phyloP scores from a whole-genome alignment of 2,329 filamentous ascomycete species.

The Camptophora hylomeconis region DNA sequence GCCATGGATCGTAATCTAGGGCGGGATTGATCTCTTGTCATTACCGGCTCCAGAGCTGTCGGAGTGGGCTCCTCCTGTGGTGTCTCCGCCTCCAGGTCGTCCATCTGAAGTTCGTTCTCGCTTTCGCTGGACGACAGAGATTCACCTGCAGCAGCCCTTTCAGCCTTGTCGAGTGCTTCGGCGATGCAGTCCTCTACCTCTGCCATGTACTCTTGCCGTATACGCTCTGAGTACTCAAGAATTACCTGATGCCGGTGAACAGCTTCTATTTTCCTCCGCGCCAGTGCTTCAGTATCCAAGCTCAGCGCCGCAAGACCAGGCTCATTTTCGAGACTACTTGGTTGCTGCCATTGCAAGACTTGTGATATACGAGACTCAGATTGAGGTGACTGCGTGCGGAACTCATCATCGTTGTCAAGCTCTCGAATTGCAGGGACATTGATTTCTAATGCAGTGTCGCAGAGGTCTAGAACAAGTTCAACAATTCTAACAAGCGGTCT shows the following conservation, averaged over 20 bases:
- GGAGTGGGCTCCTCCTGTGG: conserved; percentile 8
- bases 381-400: conserved; percentile 87
- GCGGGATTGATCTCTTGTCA: conserved; percentile 8
- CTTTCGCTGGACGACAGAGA: conserved; percentile 49
- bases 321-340: conserved; percentile 81
- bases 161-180: conserved; percentile 78
- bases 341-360: conserved; percentile 92
- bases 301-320: conserved; percentile 80
- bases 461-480: conserved; percentile 85
- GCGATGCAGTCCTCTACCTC: conserved; percentile 93
- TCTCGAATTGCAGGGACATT: conserved; percentile 91
- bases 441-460: conserved; percentile 90
- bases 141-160: conserved; percentile 72
- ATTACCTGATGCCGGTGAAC: conserved; percentile 84
- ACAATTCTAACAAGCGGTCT: conserved; percentile 86
- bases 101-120: conserved; percentile 10
- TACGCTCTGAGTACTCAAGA: conserved; percentile 89
- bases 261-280: conserved; percentile 81
- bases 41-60: conserved; percentile 9
- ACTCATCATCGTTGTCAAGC: conserved; percentile 55
- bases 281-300: conserved; percentile 73
- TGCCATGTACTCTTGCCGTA: conserved; percentile 83
- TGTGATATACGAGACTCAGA: conserved; percentile 92
- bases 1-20: conserved; percentile 34
- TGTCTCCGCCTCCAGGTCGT: conserved; percentile 1